Evolutionary conservation across 306 rosid genomes (phyloP), one percentile per base, ranked within the genome.

Genomic region (Cucurbita argyrosperma): DNA sequence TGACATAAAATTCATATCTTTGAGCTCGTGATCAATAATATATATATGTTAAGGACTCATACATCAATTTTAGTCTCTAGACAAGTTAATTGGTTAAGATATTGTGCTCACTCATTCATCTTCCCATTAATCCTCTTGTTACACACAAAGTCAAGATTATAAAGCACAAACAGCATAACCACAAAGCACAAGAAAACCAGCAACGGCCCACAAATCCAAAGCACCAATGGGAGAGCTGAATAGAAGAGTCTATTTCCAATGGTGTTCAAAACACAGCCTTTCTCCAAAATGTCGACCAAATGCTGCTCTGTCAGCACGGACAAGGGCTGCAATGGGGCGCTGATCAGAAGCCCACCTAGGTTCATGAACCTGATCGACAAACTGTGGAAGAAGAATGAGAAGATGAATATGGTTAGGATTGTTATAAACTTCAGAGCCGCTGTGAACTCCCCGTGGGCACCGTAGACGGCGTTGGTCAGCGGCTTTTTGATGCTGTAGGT

Each of bases 161-260:
- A 94, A 83, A 94, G 97, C 78, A 90, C 82, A 0, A 89, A 88
- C 67, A 90, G 84, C 90, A 89, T 76, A 1, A 96, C 80, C 3
- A 52, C 23, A 73, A 79, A 86, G 59, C 96, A 86, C 10, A 90
- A 42, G 72, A 94, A 89, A 5, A 94, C 97, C 52, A 94, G 77
- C 4, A 94, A 92, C 0, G 98, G 98, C 4, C 98, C 98, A 67
- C 91, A 94, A 0, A 87, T 85, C 98, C 98, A 94, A 1, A 94
- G 88, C 81, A 90, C 45, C 12, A 94, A 79, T n/a, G 97, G 97
- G 5, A 94, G 84, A 10, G 92, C 97, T 0, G 85, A 50, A 49
- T 94, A 88, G 85, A 90, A 94, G 56, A 94, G 87, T 69, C 98
- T 81, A 43, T 90, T 94, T 10, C 98, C 97, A 10, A 81, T 85